phyloP scores from a whole-genome alignment of 23 red algal species.

The Pyropia haitanensis region DNA sequence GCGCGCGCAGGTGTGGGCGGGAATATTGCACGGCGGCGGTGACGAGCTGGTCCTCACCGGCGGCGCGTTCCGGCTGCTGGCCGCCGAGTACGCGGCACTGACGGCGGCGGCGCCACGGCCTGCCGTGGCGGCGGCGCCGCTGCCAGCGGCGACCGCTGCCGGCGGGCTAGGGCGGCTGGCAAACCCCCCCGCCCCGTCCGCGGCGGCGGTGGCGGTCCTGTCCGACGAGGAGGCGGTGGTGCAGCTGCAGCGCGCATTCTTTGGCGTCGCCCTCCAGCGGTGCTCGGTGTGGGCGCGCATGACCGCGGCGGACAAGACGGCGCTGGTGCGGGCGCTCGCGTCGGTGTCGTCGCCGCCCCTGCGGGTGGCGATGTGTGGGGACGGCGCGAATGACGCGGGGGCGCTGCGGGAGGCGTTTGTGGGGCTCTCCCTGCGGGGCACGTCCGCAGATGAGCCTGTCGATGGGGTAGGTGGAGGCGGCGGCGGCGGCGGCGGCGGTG shows the following conservation, averaged over 20 bases:
- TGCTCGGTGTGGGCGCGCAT: conserved; percentile 35
- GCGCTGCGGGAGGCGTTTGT: conserved; percentile 24
- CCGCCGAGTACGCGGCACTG: too few species aligned
- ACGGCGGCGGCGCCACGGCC: too few species aligned
- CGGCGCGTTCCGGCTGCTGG: conserved; percentile 16
- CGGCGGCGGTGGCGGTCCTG: too few species aligned
- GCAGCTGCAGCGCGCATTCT: too few species aligned
- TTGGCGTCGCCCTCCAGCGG: conserved; percentile 1
- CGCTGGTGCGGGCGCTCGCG: conserved; percentile 19
- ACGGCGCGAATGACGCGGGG: conserved; percentile 34
- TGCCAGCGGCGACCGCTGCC: too few species aligned
- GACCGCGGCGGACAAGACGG: conserved; percentile 29
- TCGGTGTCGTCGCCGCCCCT: not conserved
- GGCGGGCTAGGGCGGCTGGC: too few species aligned
- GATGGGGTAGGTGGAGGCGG: not conserved
- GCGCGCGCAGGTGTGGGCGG: too few species aligned
- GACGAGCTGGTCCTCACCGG: conserved; percentile 11
- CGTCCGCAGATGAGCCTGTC: not conserved
- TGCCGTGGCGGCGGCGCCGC: too few species aligned
- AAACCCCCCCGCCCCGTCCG: too few species aligned
- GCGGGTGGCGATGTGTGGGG: conserved; percentile 28
- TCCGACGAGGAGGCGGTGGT: too few species aligned
- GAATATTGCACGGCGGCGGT: too few species aligned
- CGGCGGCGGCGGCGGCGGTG: not conserved
- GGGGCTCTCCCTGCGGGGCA: conserved; percentile 11